Evolutionary conservation across 2,329 filamentous ascomycete species (phyloP).

Genomic region (Arachnomyces sp.): DNA sequence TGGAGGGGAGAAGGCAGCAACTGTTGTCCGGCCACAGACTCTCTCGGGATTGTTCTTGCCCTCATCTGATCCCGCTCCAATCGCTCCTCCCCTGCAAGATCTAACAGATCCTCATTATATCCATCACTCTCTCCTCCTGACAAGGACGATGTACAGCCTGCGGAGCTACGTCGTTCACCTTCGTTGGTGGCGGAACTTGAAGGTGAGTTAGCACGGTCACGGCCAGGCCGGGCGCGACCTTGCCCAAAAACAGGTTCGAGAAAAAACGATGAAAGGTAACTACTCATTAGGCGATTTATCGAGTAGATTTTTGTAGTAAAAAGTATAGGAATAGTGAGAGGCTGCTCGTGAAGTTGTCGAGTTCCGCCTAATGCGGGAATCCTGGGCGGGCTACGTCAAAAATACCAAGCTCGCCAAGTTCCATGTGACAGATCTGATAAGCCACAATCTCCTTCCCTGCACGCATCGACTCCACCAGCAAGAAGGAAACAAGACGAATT

Average conservation of each 20-base stretch:
- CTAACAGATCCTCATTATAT: no score
- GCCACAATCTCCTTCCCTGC: constrained; percentile 5
- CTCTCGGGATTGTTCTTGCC: no score
- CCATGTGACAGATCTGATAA: no score
- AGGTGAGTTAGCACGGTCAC: constrained; percentile 13
- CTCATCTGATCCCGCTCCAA: no score
- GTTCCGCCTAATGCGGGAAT: no score
- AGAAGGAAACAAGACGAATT: background rate
- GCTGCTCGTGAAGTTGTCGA: background rate
- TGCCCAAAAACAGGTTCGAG: constrained; percentile 38
- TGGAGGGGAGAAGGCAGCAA: no score
- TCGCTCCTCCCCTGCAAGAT: no score
- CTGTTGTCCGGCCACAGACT: no score
- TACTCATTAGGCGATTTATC: constrained; percentile 33
- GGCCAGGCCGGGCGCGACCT: constrained; percentile 19
- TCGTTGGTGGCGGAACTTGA: constrained; percentile 12
- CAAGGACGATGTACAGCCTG: background rate
- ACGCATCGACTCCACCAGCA: constrained; percentile 11
- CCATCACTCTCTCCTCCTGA: background rate
- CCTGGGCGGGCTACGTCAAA: constrained; percentile 4
- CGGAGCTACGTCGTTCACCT: background rate
- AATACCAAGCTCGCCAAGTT: no score
- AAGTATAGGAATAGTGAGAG: constrained; percentile 1
- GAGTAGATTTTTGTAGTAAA: constrained; percentile 14
- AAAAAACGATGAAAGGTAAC: constrained; percentile 36